Evolutionary conservation across 306 rosid genomes (phyloP), one percentile per base, ranked within the genome.

Genomic region (Arachis stenosperma): DNA sequence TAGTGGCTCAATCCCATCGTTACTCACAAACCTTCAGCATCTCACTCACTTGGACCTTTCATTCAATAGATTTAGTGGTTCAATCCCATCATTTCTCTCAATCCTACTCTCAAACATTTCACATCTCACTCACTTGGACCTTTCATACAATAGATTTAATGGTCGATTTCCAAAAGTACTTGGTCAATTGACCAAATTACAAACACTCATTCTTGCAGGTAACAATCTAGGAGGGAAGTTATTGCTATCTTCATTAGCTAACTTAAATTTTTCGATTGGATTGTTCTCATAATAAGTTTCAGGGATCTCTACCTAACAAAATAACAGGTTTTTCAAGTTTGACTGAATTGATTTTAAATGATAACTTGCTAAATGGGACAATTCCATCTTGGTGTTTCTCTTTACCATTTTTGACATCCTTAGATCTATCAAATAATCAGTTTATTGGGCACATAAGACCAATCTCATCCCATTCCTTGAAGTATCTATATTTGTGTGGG

Each of bases 321-420:
- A 48, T 5, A 48, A 48, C 59, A 42, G 46, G 46, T 6, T 7
- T 53, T 53, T 6, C 10, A 53, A 14, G 8, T 14, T 5, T 53
- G 8, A 53, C 4, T 53, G 3, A 0, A 2, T 15, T 53, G 7
- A 1, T 1, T 53, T 15, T 53, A 8, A 7, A 5, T 6, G 29
- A 53, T 29, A 53, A 53, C 30, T 17, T 6, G 0, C 6, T 68
- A 2, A 52, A 68, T 37, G 73, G 9, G 1, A 8, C 48, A 67
- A 41, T 76, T 27, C 84, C 81, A 1, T 8, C 56, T 41, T 71
- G 73, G 84, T 9, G 51, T 30, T 75, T 43, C 7, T 52, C 61
- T 0, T 8, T 13, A 0, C 64, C 73, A 1, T 9, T 5, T 42
- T 65, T 84, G 30, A 11, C 5, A 0, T 0, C 3, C 13, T 14